Evolutionary conservation across 176 grass and related monocot genomes (phyloP), one percentile per base, ranked within the genome.

Genomic region (Bolboschoenus planiculmis): DNA sequence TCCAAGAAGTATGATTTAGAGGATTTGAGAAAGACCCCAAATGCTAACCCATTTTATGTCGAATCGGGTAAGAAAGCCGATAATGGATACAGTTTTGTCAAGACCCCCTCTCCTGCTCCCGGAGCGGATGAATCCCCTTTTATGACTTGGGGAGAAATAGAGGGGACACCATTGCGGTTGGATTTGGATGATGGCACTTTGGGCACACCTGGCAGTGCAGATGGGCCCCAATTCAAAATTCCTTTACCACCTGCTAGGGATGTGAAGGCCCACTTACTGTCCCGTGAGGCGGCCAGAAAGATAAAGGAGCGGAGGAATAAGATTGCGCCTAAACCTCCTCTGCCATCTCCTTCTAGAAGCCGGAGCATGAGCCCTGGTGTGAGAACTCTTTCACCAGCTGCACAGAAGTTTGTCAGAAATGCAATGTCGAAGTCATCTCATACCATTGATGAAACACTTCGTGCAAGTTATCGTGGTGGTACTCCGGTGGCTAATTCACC

Each of bases 91-190:
- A 98, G 68, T 65, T 98, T 95, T 82, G 96, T 98, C 26, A 95
- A 85, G 46, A 98, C 96, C 0, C 96, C 96, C 0, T 98, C 92
- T 0, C 96, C 92, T 5, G 96, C 89, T 7, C 92, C 96, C 1
- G 96, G 96, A 35, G 88, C 89, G n/a, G 96, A 95, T 63, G 96
- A 95, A 76, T 98, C 96, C 0, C 92, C 96, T 0, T 90, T 98
- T 84, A 98, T 98, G 96, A 98, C 96, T 1, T 98, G 96, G 95
- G 92, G 92, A 58, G 96, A 98, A 80, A 98, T 98, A 57, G 89
- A 95, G 4, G 96, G 96, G 27, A 95, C 96, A 7, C 96, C 96
- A 0, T 30, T 98, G 82, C 90, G 92, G 78, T 80, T 95, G 84
- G 96, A 98, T 77, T 48, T 81, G 4, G 92, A 98, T 27, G 87